phyloP scores from a whole-genome alignment of 2,329 filamentous ascomycete genomes.

The Colletotrichum australisinense region DNA sequence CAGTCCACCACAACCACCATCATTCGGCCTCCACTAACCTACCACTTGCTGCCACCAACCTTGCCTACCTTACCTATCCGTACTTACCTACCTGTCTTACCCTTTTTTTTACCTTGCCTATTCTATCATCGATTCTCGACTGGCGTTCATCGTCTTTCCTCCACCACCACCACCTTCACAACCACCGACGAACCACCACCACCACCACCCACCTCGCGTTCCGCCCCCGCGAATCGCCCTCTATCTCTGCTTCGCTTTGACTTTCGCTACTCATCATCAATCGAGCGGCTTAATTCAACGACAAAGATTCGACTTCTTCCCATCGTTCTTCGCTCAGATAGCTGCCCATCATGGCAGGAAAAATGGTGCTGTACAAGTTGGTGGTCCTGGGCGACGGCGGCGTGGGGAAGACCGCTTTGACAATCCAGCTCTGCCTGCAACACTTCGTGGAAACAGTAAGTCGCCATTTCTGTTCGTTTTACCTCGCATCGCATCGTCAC shows the following conservation, averaged over 20 bases:
- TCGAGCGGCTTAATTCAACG: slow-evolving; percentile 15
- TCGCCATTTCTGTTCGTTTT: slow-evolving; percentile 37
- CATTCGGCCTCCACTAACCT: not conserved
- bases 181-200: slow-evolving; percentile 38
- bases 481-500: not conserved
- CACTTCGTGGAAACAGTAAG: slow-evolving; percentile 95
- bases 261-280: slow-evolving; percentile 20
- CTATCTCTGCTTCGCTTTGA: slow-evolving; percentile 17
- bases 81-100: slow-evolving; percentile 21
- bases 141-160: slow-evolving; percentile 35
- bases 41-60: not conserved
- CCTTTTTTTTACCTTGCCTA: slow-evolving; percentile 23
- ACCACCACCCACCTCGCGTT: slow-evolving; percentile 18
- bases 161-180: slow-evolving; percentile 36
- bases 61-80: slow-evolving; percentile 4
- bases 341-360: slow-evolving; percentile 77
- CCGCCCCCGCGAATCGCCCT: slow-evolving; percentile 30
- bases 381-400: slow-evolving; percentile 95
- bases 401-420: slow-evolving; percentile 93
- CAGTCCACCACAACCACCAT: not conserved
- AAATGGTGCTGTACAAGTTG: slow-evolving; percentile 96
- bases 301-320: slow-evolving; percentile 27
- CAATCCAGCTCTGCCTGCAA: slow-evolving; percentile 96
- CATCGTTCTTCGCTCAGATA: slow-evolving; percentile 35
- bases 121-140: slow-evolving; percentile 31